These are phyloP conservation scores for Moesziomyces sp. DNA, from an alignment of 1,284 basidiomycete species.

Conservation along the genomic window DNA sequence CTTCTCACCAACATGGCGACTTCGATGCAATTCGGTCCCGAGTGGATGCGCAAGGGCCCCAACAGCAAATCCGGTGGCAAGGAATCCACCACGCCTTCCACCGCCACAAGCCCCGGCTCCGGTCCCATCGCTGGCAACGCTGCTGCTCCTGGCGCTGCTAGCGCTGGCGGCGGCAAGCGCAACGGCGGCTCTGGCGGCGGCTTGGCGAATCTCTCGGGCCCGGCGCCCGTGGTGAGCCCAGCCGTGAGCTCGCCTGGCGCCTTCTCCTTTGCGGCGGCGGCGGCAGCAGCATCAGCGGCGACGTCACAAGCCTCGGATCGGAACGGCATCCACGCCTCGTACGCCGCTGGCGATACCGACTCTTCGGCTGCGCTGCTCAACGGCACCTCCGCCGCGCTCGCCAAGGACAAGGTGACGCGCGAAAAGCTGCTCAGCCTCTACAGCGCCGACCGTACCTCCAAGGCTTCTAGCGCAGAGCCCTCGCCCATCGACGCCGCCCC, in stretches of 20 bases:
- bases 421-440: conserved; percentile 58
- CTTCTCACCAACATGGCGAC: conserved; percentile 50
- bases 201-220: conserved; percentile 37
- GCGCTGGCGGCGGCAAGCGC: conserved; percentile 22
- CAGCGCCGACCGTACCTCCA: conserved; percentile 45
- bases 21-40: conserved; percentile 64
- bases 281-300: conserved; percentile 29
- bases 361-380: conserved; percentile 30
- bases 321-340: conserved; percentile 16
- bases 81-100: conserved; percentile 15
- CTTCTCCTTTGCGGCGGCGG: conserved; percentile 59
- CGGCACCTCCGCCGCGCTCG: conserved; percentile 24
- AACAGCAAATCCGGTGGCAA: conserved; percentile 44
- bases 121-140: conserved; percentile 19
- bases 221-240: conserved; percentile 35
- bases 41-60: conserved; percentile 65
- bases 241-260: conserved; percentile 53
- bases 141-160: conserved; percentile 8
- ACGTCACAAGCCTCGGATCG: conserved; percentile 32
- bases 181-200: conserved; percentile 37
- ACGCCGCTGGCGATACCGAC: conserved; percentile 17
- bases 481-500: conserved; percentile 28
- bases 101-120: conserved; percentile 31
- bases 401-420: conserved; percentile 45
- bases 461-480: conserved; percentile 25